phyloP scores from a whole-genome alignment of 495 filamentous ascomycete species.

The Lasiosphaeris hirsuta region DNA sequence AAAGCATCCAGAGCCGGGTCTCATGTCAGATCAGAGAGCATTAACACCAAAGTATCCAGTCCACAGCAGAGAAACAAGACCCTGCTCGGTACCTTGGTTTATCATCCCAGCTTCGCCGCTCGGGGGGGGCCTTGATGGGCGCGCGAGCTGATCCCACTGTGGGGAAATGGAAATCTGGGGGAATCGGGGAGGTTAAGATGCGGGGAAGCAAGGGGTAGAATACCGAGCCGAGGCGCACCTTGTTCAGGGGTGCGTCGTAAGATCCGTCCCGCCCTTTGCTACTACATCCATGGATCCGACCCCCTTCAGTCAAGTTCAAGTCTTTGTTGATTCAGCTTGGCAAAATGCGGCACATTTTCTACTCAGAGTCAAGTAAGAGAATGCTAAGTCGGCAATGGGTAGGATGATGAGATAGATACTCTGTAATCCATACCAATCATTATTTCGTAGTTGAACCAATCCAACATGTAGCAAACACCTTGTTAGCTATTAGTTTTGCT shows the following conservation, averaged over 20 bases:
- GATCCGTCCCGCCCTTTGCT: not conserved
- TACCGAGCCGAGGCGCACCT: slow-evolving; percentile 6
- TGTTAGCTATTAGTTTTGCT: no score
- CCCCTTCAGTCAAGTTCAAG: no score
- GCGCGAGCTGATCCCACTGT: not conserved
- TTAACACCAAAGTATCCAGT: not conserved
- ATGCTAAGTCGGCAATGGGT: no score
- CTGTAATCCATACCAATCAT: no score
- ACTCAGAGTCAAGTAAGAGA: no score
- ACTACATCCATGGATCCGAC: no score
- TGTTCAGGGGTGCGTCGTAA: not conserved
- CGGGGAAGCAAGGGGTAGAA: slow-evolving; percentile 10
- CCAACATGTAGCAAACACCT: no score
- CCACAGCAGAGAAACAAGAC: not conserved
- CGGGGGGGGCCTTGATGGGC: not conserved
- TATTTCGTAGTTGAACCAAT: no score
- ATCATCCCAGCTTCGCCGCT: not conserved
- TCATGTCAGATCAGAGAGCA: not conserved
- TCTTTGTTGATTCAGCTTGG: no score
- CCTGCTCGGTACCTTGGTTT: not conserved
- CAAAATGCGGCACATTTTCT: no score
- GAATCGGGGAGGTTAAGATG: slow-evolving; percentile 8
- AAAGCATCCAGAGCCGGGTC: no score
- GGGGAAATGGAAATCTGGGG: slow-evolving; percentile 11
- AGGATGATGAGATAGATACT: no score